Evolutionary conservation across 176 grass and related monocot species (phyloP), one percentile per base, ranked within the genome.

Genomic region (Avena insularis): DNA sequence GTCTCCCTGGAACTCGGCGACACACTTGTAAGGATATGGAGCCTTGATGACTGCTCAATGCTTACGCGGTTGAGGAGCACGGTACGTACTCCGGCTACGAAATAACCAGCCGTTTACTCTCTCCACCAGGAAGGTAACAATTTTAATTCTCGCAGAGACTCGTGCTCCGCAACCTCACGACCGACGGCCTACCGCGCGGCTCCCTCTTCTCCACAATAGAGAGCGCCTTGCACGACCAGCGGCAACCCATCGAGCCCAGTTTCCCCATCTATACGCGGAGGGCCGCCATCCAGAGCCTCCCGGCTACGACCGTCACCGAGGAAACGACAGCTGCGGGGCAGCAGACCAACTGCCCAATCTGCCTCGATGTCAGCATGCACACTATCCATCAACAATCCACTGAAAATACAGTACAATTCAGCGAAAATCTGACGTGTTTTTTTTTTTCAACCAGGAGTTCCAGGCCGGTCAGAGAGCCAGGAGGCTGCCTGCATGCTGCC

Each of bases 161-260:
- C 23, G 85, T 96, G n/a, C 81, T 91, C 35, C 91, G 76, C 64
- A 93, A 89, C 70, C 45, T 96, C 20, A 29, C 91, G 61, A 90
- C 47, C 19, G 91, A 89, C 56, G 2, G 50, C 50, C 50, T 53
- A 8, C 50, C 12, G 50, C 2, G 12, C 50, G 91, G 93, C 51
- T 90, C 86, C 59, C 79, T 91, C 33, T 89, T 88, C 51, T 89
- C 91, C 29, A 91, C 89, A 21, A 87, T 96, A 33, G 12, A 12
- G 3, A 33, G 62, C 12, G 21, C 12, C 60, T 9, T 21, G 27
- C 25, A 33, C 4, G 25, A 36, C 6, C 29, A 14, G 13, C 12
- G 16, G 55, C 29, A 29, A 29, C 29, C 29, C 29, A 29, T 89
- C 55, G 90, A 78, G 14, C 87, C 86, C 8, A 88, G 86, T 2